phyloP scores from a whole-genome alignment of 495 filamentous ascomycete species.

The Podospora sp. region DNA sequence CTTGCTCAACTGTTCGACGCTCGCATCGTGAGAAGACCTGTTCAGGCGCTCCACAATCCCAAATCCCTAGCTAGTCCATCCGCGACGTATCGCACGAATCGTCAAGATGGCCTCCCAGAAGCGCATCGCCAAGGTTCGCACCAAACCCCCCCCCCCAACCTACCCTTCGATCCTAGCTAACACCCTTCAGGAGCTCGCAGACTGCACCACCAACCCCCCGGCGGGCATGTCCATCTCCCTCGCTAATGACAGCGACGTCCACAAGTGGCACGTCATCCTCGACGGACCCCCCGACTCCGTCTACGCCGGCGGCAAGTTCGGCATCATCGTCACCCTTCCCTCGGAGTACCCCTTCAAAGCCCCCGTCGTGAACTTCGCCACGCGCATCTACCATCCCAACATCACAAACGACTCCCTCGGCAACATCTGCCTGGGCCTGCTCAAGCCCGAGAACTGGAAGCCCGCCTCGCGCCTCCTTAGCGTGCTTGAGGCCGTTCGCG shows the following conservation, averaged over 20 bases:
- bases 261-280: slow-evolving; percentile 81
- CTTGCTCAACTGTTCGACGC: background rate
- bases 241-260: slow-evolving; percentile 71
- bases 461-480: slow-evolving; percentile 74
- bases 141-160: slow-evolving; percentile 2
- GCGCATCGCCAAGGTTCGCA: slow-evolving; percentile 8
- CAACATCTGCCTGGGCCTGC: slow-evolving; percentile 86
- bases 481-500: slow-evolving; percentile 78
- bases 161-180: background rate
- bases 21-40: background rate
- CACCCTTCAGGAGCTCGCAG: slow-evolving; percentile 64
- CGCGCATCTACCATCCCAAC: slow-evolving; percentile 98
- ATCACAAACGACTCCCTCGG: slow-evolving; percentile 90
- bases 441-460: slow-evolving; percentile 94
- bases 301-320: slow-evolving; percentile 81
- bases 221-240: slow-evolving; percentile 66
- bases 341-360: slow-evolving; percentile 94
- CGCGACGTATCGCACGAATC: background rate
- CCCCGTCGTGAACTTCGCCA: slow-evolving; percentile 81
- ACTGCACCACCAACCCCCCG: slow-evolving; percentile 66
- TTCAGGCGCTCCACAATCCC: too few relatives aligned
- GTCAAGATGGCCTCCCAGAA: slow-evolving; percentile 8
- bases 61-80: too few relatives aligned
- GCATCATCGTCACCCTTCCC: slow-evolving; percentile 74
- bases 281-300: slow-evolving; percentile 70